Evolutionary conservation across 2,329 filamentous ascomycete genomes (phyloP).

Genomic region (Zymoseptoria pseudotritici): DNA sequence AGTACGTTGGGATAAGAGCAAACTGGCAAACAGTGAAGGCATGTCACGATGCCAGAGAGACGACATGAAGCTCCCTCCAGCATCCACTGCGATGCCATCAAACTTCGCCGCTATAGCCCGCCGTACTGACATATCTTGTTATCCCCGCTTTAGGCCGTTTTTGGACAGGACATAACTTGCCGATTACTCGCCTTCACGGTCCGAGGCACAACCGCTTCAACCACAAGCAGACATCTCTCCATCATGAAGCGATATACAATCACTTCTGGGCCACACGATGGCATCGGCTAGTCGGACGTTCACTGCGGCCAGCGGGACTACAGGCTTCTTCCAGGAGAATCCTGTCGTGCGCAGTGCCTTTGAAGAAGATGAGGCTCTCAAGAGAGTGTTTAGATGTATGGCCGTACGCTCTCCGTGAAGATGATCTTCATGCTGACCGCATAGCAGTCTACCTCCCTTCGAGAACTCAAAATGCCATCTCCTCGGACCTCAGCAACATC

Average conservation of each 20-base stretch:
- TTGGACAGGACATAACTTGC: background rate
- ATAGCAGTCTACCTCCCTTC: slow-evolving; percentile 37
- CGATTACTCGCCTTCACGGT: background rate
- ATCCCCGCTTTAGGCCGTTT: background rate
- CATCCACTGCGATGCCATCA: background rate
- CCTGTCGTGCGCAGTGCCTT: slow-evolving; percentile 5
- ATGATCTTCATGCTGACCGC: background rate
- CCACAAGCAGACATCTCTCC: background rate
- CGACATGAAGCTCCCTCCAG: background rate
- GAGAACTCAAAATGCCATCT: slow-evolving; percentile 1
- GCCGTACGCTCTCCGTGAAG: background rate
- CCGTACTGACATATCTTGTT: background rate
- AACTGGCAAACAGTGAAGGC: background rate
- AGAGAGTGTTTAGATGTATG: slow-evolving; percentile 4
- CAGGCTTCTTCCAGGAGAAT: slow-evolving; percentile 15
- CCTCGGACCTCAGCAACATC: slow-evolving; percentile 27
- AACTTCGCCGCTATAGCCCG: background rate
- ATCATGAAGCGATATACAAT: background rate
- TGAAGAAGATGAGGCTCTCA: slow-evolving; percentile 10
- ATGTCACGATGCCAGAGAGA: background rate
- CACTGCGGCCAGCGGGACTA: slow-evolving; percentile 3
- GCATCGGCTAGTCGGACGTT: background rate
- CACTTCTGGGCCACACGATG: background rate
- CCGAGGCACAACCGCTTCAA: background rate
- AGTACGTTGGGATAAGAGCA: background rate